Conservation (phyloP, 1,284 basidiomycete genomes). For the Pseudozyma sp. region DNA sequence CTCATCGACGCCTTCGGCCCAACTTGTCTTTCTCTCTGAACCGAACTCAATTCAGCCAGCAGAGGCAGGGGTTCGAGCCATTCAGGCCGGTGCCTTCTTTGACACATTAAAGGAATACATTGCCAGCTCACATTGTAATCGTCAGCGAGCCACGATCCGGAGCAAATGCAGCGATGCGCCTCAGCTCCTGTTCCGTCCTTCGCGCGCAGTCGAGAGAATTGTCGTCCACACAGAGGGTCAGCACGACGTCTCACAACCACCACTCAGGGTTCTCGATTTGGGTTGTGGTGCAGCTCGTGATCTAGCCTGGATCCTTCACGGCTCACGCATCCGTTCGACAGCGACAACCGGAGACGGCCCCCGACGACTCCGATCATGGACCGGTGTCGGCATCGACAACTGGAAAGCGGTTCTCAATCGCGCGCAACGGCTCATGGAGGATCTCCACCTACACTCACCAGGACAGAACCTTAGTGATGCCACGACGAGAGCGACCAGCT, state of each 20-base stretch:
- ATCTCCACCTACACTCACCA: slow-evolving; percentile 20
- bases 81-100: slow-evolving; percentile 6
- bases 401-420: slow-evolving; percentile 45
- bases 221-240: slow-evolving; percentile 12
- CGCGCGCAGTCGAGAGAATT: slow-evolving; percentile 24
- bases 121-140: neutral
- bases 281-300: slow-evolving; percentile 46
- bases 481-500: neutral
- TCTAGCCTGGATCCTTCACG: slow-evolving; percentile 44
- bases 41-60: neutral
- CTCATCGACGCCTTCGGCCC: slow-evolving; percentile 9
- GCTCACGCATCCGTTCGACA: slow-evolving; percentile 18
- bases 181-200: slow-evolving; percentile 34
- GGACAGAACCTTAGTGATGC: neutral
- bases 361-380: slow-evolving; percentile 11
- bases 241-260: no score
- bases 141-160: slow-evolving; percentile 8
- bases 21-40: slow-evolving; percentile 16
- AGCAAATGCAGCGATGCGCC: slow-evolving; percentile 19
- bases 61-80: neutral
- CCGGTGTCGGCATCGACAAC: slow-evolving; percentile 41
- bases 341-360: neutral
- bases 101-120: no score
- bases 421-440: slow-evolving; percentile 28
- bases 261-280: slow-evolving; percentile 29